phyloP scores from a whole-genome alignment of 805 yeast genomes.

The Yamadazyma sp. region DNA sequence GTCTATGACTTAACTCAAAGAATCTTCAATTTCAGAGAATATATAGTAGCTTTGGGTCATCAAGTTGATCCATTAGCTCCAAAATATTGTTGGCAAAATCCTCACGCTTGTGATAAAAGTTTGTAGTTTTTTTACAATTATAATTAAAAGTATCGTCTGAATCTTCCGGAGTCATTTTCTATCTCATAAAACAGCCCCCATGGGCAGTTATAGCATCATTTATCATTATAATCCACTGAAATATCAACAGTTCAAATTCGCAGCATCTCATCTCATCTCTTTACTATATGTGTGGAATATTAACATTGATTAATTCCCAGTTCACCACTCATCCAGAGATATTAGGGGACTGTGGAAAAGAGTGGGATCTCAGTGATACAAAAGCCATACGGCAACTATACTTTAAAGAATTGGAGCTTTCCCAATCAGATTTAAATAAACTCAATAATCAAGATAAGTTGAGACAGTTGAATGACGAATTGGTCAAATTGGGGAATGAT shows the following conservation, averaged over 20 bases:
- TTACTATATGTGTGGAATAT: slow-evolving; percentile 17
- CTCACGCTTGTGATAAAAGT: slow-evolving; percentile 40
- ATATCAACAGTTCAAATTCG: too few species aligned
- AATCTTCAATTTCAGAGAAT: slow-evolving; percentile 38
- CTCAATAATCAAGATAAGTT: slow-evolving; percentile 23
- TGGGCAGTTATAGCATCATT: too few species aligned
- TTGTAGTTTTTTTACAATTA: too few species aligned
- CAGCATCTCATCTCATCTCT: slow-evolving; percentile 7
- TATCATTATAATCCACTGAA: too few species aligned
- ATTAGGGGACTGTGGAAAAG: neutral
- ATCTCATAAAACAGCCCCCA: too few species aligned
- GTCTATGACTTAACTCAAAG: slow-evolving; percentile 29
- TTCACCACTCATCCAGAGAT: slow-evolving; percentile 3
- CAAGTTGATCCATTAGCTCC: slow-evolving; percentile 35
- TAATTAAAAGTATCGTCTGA: too few species aligned
- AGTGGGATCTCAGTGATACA: slow-evolving; percentile 5
- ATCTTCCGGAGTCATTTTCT: too few species aligned
- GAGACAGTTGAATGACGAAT: slow-evolving; percentile 23
- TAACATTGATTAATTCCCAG: slow-evolving; percentile 6
- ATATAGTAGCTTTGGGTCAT: slow-evolving; percentile 32
- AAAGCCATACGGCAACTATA: slow-evolving; percentile 5
- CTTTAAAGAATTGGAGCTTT: slow-evolving; percentile 7
- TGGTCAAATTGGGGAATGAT: slow-evolving; percentile 25
- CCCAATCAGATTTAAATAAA: slow-evolving; percentile 23
- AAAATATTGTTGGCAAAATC: slow-evolving; percentile 30